Percentiles rank a stretch among this genome's conserved stretches.
Evolutionary conservation across 2,329 filamentous ascomycete species (phyloP).

Genomic region (Fusarium luffae): DNA sequence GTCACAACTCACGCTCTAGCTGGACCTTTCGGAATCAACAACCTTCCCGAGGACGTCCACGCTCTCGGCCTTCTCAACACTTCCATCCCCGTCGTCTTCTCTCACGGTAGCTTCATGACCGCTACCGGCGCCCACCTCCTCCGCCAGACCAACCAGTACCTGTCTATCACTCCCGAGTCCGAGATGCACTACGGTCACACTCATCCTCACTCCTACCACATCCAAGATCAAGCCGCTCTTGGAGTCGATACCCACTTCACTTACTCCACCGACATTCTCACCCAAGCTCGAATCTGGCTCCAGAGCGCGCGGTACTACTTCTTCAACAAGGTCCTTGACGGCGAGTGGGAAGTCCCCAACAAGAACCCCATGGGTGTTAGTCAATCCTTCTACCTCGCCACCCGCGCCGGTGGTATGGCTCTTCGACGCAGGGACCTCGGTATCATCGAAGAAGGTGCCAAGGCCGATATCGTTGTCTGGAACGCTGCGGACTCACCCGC

Average conservation of each 20-base stretch:
- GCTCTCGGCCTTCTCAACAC: conserved; percentile 55
- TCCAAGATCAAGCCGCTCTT: conserved; percentile 63
- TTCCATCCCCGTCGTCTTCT: conserved; percentile 62
- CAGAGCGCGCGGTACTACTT: conserved; percentile 56
- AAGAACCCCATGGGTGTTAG: conserved; percentile 63
- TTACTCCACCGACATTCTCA: conserved; percentile 61
- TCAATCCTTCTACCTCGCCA: conserved; percentile 67
- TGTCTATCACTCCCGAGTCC: conserved; percentile 68
- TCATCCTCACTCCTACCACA: conserved; percentile 55
- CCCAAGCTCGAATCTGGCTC: conserved; percentile 65
- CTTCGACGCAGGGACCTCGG: conserved; percentile 64
- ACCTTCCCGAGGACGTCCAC: conserved; percentile 54
- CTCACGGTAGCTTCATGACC: conserved; percentile 61
- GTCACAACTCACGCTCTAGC: conserved; percentile 59
- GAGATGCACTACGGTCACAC: conserved; percentile 69
- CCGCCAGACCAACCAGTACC: conserved; percentile 61
- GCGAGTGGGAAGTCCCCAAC: conserved; percentile 55
- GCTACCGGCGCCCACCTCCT: conserved; percentile 55
- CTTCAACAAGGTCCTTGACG: conserved; percentile 53
- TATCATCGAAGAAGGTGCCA: conserved; percentile 59
- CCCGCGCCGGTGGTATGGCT: conserved; percentile 62
- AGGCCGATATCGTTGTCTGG: conserved; percentile 66
- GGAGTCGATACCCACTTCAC: conserved; percentile 67
- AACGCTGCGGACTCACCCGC: conserved; percentile 59
- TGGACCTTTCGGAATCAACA: conserved; percentile 53